These are phyloP conservation scores for Fusarium coicis DNA, from an alignment of 2,329 filamentous ascomycete species.

Conservation along the genomic window DNA sequence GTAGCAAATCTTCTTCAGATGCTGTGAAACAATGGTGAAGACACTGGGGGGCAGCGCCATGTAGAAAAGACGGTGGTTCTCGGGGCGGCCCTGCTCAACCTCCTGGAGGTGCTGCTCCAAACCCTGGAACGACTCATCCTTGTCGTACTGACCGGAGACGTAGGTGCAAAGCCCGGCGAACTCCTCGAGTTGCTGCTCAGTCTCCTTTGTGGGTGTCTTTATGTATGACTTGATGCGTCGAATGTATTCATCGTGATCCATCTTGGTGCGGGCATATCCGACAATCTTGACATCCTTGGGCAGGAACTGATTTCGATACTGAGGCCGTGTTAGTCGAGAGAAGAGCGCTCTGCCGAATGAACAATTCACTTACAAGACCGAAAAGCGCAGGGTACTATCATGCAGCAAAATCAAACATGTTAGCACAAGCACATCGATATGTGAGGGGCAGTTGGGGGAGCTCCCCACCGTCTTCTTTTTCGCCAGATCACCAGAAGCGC, in stretches of 20 bases:
- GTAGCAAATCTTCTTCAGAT: constrained; percentile 97
- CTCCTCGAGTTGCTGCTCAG: constrained; percentile 92
- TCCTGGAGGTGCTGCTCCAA: constrained; percentile 88
- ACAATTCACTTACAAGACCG: constrained; percentile 79
- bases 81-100: constrained; percentile 82
- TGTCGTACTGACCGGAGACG: constrained; percentile 96
- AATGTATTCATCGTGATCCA: constrained; percentile 97
- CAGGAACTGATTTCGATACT: constrained; percentile 99
- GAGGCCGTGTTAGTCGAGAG: constrained; percentile 26
- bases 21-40: constrained; percentile 97
- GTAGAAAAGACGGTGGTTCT: constrained; percentile 96
- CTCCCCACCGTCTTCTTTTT: constrained; percentile 97
- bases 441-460: constrained; percentile 25
- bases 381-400: constrained; percentile 93
- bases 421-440: constrained; percentile 27
- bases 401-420: constrained; percentile 34
- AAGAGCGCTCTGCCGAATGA: not conserved
- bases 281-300: constrained; percentile 96
- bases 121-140: constrained; percentile 91
- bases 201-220: constrained; percentile 97
- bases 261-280: constrained; percentile 99
- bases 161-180: constrained; percentile 93
- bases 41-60: constrained; percentile 98
- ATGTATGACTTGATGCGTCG: constrained; percentile 97
- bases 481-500: constrained; percentile 95